These are phyloP conservation scores for Bretschneidera sinensis DNA, from an alignment of 345 rosid genomes.

Conservation along the genomic window DNA sequence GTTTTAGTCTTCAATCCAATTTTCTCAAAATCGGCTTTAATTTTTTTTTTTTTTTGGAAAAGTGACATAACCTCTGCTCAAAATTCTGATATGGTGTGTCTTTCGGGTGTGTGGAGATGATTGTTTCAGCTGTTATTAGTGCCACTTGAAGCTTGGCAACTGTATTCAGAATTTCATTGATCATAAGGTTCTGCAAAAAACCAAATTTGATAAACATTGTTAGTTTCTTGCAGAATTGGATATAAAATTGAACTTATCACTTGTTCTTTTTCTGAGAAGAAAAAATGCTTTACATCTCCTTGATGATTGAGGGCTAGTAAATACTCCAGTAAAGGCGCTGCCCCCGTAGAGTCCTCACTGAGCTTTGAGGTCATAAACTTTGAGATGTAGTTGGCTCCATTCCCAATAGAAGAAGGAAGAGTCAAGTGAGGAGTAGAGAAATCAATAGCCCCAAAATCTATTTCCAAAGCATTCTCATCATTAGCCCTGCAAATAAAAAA, in stretches of 20 bases:
- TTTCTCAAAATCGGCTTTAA: not conserved
- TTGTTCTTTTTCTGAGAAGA: not conserved
- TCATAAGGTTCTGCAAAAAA: conserved; percentile 58
- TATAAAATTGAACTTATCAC: not conserved
- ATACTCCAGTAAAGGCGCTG: conserved; percentile 54
- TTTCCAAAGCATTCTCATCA: conserved; percentile 73
- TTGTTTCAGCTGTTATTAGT: conserved; percentile 41
- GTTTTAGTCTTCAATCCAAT: not conserved
- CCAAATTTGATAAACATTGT: not conserved
- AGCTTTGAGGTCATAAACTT: conserved; percentile 62
- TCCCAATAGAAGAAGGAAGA: conserved; percentile 77
- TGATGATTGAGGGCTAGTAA: conserved; percentile 57
- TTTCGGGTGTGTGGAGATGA: conserved; percentile 43
- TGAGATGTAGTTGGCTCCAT: conserved; percentile 60
- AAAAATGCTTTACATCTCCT: conserved; percentile 58
- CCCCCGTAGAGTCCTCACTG: conserved; percentile 25
- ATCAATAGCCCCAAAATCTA: conserved; percentile 83
- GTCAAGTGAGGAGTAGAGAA: conserved; percentile 57
- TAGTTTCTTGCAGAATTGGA: conserved; percentile 1
- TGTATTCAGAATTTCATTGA: conserved; percentile 54
- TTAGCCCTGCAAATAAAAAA: conserved; percentile 75
- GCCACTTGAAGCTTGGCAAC: conserved; percentile 62
- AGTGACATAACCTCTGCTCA: conserved; percentile 46
- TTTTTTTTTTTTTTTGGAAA: not conserved
- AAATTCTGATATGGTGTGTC: conserved; percentile 58